These are phyloP conservation scores for Botrytis elliptica DNA, from an alignment of 2,329 filamentous ascomycete genomes.

Conservation along the genomic window DNA sequence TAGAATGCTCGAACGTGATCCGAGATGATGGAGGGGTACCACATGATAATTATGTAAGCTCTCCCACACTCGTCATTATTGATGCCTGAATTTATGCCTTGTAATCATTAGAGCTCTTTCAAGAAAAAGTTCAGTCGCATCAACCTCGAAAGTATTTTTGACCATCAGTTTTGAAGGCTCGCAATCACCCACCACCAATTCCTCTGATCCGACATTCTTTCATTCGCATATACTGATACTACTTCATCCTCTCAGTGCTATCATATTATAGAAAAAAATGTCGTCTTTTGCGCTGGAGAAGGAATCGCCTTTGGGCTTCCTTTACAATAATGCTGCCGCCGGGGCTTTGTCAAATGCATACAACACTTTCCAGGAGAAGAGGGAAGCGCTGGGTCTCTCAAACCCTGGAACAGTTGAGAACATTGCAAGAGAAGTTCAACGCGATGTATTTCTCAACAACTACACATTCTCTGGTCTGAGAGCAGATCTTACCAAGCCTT, in stretches of 20 bases:
- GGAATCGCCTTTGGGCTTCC: slow-evolving; percentile 58
- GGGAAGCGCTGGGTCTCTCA: slow-evolving; percentile 80
- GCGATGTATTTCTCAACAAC: slow-evolving; percentile 94
- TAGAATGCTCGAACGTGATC: slow-evolving; percentile 7
- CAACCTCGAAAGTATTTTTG: slow-evolving; percentile 21
- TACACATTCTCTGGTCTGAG: slow-evolving; percentile 95
- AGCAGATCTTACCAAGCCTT: slow-evolving; percentile 94
- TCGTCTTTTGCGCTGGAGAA: slow-evolving; percentile 38
- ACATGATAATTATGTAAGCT: slow-evolving; percentile 7
- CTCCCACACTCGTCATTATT: slow-evolving; percentile 7
- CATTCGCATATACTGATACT: not conserved
- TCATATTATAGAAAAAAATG: slow-evolving; percentile 28
- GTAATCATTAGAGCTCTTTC: slow-evolving; percentile 20
- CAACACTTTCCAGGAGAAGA: slow-evolving; percentile 77
- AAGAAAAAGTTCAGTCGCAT: slow-evolving; percentile 25
- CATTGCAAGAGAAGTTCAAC: slow-evolving; percentile 87
- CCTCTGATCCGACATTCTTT: slow-evolving; percentile 19
- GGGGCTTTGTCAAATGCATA: slow-evolving; percentile 73
- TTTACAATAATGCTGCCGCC: slow-evolving; percentile 73
- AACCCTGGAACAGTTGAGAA: slow-evolving; percentile 93
- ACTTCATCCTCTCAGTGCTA: slow-evolving; percentile 3
- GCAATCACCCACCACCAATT: slow-evolving; percentile 13
- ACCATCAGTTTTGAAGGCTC: slow-evolving; percentile 12
- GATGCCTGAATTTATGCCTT: slow-evolving; percentile 13
- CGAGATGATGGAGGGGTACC: not conserved